Conservation (phyloP, 2,329 filamentous ascomycete species). For the Rhynchosporium secalis region DNA sequence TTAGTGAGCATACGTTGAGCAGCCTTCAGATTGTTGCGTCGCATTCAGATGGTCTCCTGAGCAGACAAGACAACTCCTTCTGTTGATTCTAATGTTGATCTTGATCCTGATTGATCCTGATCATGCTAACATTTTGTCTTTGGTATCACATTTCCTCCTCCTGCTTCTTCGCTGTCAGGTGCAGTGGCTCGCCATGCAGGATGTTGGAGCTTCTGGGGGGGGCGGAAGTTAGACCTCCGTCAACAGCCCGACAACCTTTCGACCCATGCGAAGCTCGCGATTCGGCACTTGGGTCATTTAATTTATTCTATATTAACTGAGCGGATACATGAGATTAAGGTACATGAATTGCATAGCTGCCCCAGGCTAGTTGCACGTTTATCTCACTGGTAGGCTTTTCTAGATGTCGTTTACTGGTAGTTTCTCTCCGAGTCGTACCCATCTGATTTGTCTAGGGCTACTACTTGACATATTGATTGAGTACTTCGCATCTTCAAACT, state of each 20-base stretch:
- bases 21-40: not conserved
- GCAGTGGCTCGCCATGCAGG: not conserved
- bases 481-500: slow-evolving; percentile 21
- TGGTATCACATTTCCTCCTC: not conserved
- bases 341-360: slow-evolving; percentile 12
- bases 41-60: not conserved
- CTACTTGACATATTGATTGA: slow-evolving; percentile 1
- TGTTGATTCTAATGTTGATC: slow-evolving; percentile 2
- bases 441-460: slow-evolving; percentile 18
- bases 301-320: slow-evolving; percentile 24
- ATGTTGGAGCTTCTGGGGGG: slow-evolving; percentile 8
- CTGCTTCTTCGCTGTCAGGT: not conserved
- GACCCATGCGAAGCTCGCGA: slow-evolving; percentile 10
- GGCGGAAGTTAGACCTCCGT: slow-evolving; percentile 20
- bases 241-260: slow-evolving; percentile 6
- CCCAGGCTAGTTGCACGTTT: slow-evolving; percentile 6
- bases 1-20: not conserved
- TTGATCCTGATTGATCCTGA: not conserved
- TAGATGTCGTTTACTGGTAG: slow-evolving; percentile 17
- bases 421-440: slow-evolving; percentile 23
- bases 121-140: not conserved
- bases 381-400: slow-evolving; percentile 20
- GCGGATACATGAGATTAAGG: slow-evolving; percentile 26
- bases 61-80: not conserved
- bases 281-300: slow-evolving; percentile 25